Percentiles rank a stretch among this genome's conserved stretches.
These are phyloP conservation scores for Eucalyptus pauciflora DNA, from an alignment of 345 rosid genomes.

Conservation along the genomic window DNA sequence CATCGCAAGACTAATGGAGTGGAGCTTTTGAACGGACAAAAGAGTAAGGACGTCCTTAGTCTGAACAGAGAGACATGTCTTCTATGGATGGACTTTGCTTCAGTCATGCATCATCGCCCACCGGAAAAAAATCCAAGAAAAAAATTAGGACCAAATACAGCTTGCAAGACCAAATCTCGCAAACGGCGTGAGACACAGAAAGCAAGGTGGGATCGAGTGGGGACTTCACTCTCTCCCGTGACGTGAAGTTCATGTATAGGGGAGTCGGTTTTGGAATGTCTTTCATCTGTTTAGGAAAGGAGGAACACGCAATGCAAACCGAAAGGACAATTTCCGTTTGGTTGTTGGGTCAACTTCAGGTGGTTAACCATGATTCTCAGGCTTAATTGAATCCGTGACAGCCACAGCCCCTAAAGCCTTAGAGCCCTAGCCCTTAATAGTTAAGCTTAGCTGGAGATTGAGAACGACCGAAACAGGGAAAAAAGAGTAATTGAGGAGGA, in stretches of 20 bases:
- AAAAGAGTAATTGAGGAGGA: not conserved
- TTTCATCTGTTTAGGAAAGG: not conserved
- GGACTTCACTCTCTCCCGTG: not conserved
- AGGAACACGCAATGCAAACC: not conserved
- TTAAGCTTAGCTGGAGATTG: not conserved
- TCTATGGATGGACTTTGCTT: not conserved
- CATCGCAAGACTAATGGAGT: not conserved
- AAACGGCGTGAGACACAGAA: not conserved
- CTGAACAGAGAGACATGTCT: not conserved
- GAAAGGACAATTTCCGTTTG: not conserved
- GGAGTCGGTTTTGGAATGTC: not conserved
- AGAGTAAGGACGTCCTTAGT: not conserved
- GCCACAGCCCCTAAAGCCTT: not conserved
- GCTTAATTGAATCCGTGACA: conserved; percentile 21
- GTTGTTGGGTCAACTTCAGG: conserved; percentile 40
- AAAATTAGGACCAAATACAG: not conserved
- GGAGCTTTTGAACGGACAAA: not conserved
- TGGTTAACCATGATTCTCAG: not conserved
- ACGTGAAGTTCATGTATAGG: not conserved
- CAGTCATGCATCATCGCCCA: not conserved
- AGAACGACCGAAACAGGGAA: not conserved
- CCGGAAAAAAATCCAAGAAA: not conserved
- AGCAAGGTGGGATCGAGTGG: not conserved
- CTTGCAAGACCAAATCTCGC: not conserved
- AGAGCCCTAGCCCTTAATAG: not conserved